A percentile compares a stretch with the other conserved stretches of the same genome.
Evolutionary conservation across 371 early-diverging fungal species (phyloP).

Genomic region (Mortierella sp.): DNA sequence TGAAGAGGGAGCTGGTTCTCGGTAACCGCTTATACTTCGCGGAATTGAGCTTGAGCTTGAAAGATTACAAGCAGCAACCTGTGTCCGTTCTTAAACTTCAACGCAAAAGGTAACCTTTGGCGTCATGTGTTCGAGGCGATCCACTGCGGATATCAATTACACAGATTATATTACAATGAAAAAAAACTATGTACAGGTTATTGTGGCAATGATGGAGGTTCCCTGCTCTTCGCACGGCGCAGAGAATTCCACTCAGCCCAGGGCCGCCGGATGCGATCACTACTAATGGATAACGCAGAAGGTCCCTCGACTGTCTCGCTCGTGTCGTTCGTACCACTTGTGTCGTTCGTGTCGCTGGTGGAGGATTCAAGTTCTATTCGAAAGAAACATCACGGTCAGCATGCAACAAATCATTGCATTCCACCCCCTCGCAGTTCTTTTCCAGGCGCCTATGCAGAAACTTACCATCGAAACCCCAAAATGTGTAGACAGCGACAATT

Average conservation of each 20-base stretch:
- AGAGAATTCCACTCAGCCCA: slow-evolving; percentile 28
- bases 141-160: too few relatives aligned
- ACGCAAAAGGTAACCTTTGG: too few relatives aligned
- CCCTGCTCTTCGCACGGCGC: background rate
- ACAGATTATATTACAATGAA: too few relatives aligned
- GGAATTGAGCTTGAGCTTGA: too few relatives aligned
- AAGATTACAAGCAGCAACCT: too few relatives aligned
- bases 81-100: too few relatives aligned
- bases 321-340: background rate
- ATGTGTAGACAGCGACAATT: slow-evolving; percentile 90
- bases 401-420: background rate
- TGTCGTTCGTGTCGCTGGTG: background rate
- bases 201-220: too few relatives aligned
- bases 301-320: background rate
- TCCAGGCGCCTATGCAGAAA: background rate
- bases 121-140: too few relatives aligned
- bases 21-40: too few relatives aligned
- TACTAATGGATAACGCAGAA: background rate
- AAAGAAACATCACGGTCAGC: background rate
- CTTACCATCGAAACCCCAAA: slow-evolving; percentile 90
- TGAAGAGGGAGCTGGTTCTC: too few relatives aligned
- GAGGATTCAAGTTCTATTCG: slow-evolving; percentile 17
- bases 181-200: too few relatives aligned
- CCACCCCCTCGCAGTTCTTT: too few relatives aligned
- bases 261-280: slow-evolving; percentile 13